Conservation (phyloP, 352 stramenopile genomes). For the Phytophthora chlamydospora region DNA sequence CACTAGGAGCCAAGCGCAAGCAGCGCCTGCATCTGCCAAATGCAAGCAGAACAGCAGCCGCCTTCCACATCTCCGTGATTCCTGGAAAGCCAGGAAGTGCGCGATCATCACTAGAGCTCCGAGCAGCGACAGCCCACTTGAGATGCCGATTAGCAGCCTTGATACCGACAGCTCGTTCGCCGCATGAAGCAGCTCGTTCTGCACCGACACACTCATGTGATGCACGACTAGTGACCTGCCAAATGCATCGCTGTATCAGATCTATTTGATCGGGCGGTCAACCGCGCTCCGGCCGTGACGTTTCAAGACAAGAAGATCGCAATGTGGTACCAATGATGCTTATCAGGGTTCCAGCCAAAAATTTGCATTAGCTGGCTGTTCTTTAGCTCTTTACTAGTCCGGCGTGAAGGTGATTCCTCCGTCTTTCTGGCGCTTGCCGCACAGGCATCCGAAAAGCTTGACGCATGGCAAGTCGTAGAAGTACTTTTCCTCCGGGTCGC, state of each 20-base stretch:
- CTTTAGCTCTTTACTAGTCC: conserved; percentile 38
- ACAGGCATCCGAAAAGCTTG: conserved; percentile 82
- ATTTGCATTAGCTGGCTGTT: neutral
- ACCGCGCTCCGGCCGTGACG: conserved; percentile 16
- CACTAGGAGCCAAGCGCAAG: conserved; percentile 63
- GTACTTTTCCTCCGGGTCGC: conserved; percentile 84
- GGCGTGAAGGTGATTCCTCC: conserved; percentile 78
- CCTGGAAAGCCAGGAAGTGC: conserved; percentile 66
- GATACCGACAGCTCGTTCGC: conserved; percentile 44
- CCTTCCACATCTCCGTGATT: conserved; percentile 67
- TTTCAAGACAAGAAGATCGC: conserved; percentile 31
- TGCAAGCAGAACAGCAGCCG: conserved; percentile 73
- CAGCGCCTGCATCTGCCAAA: conserved; percentile 51
- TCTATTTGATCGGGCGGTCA: conserved; percentile 21
- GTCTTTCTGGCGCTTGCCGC: conserved; percentile 82
- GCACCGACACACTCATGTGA: conserved; percentile 6
- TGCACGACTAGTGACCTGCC: conserved; percentile 4
- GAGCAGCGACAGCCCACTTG: conserved; percentile 48
- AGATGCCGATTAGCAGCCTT: conserved; percentile 47
- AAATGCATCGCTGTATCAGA: conserved; percentile 7
- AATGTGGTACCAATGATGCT: conserved; percentile 1
- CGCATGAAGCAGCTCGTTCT: conserved; percentile 19
- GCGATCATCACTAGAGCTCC: conserved; percentile 55
- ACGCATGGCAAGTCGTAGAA: conserved; percentile 86
- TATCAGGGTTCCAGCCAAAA: neutral